Conservation (phyloP, 371 early-diverging fungal genomes). For the Mortierella sp. region DNA sequence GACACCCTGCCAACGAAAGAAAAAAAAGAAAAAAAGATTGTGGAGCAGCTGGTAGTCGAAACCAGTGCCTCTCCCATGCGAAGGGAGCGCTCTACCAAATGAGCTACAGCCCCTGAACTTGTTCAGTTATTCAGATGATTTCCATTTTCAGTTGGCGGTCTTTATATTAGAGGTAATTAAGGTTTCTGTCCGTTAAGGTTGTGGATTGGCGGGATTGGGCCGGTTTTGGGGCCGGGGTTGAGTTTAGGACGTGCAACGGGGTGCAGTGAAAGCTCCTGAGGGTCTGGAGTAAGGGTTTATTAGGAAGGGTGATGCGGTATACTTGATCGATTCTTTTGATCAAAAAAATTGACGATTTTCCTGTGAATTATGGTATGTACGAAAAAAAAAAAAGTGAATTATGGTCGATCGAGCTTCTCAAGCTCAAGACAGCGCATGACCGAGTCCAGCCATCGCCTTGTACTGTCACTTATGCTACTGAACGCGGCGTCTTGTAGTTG, state of each 20-base stretch:
- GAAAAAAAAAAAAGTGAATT: no score
- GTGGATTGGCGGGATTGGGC: neutral
- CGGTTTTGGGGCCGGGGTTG: neutral
- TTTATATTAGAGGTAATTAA: neutral
- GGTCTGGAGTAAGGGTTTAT: no score
- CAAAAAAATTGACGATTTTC: no score
- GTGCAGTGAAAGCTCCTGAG: neutral
- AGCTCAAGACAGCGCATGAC: no score
- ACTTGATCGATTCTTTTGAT: no score
- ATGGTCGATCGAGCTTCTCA: no score
- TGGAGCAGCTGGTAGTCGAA: conserved; percentile 56
- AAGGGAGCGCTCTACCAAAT: conserved; percentile 57
- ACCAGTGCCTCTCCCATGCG: conserved; percentile 56
- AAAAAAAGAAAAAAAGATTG: neutral
- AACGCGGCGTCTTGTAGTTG: no score
- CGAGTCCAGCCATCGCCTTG: no score
- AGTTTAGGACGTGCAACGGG: neutral
- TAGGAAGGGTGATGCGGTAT: no score
- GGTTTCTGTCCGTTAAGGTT: neutral
- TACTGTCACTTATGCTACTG: no score
- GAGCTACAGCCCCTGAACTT: conserved; percentile 48
- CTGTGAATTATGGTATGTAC: no score
- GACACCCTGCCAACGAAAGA: no score
- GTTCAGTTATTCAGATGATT: neutral
- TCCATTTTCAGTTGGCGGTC: neutral